Evolutionary conservation across 495 filamentous ascomycete species (phyloP), one percentile per base, ranked within the genome.

Genomic region (Articulospora tetracladia): DNA sequence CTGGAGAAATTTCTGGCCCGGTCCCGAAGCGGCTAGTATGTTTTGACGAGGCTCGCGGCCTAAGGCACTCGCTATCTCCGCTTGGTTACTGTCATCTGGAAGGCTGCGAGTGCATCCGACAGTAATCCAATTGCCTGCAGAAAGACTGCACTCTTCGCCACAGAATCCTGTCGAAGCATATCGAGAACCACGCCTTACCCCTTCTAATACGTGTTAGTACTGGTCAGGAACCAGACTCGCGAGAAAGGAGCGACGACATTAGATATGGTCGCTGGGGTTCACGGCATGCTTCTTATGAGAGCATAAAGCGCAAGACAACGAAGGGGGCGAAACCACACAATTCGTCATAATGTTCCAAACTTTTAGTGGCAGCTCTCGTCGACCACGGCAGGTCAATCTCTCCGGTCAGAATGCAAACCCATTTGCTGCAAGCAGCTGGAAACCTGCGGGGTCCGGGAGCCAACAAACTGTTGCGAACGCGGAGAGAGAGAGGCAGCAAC

Each of bases 351-450:
- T 98, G 93, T 96, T 93, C 73, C 86, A 86, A 57, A 88, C 86
- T 39, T 98, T 98, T 74, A 93, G 89, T 26, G 94, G 94, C 58
- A 90, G 72, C 76, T 88, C 92, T 65, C 86, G 92, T 65, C 88
- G 87, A 57, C 87, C 86, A 53, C 88, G 94, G 55, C 90, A 96
- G 70, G 91, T 98, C 64, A 96, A 98, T 72, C 87, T 98, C 59
- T 93, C 91, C 53, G 95, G 93, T 64, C 89, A 93, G 62, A 83
- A 85, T 66, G 77, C 73, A 57, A 91, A 94, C 73, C 86, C 90
- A 26, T 91, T 92, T 72, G 84, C 86, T 60, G 74, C 82, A 69
- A 70, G 71, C 53, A 66, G 72, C 59, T 79, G 80, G 75, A 62
- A 70, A 4, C 71, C 78, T 1, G 59, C 76, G 2, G 76, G 68